Conservation (phyloP, 495 filamentous ascomycete genomes). For the Aspergillus sclerotioniger region DNA sequence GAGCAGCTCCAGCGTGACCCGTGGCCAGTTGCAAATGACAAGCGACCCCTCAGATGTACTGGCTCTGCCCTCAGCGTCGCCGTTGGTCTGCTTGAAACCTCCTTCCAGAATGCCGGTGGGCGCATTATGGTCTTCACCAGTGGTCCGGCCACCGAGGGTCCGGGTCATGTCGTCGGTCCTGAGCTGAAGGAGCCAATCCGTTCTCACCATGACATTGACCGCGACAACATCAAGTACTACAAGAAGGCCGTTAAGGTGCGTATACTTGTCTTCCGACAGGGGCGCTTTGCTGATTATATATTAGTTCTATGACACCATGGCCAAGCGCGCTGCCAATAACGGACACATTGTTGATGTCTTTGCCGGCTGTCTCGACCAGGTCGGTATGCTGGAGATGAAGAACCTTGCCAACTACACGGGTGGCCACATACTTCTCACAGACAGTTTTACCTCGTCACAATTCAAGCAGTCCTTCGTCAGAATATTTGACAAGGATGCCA, state of each 20-base stretch:
- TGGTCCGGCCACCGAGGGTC: constrained; percentile 92
- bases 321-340: constrained; percentile 95
- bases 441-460: constrained; percentile 98
- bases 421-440: constrained; percentile 97
- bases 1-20: constrained; percentile 97
- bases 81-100: constrained; percentile 85
- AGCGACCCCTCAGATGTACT: constrained; percentile 87
- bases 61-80: constrained; percentile 96
- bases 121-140: constrained; percentile 98
- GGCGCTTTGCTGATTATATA: constrained; percentile 22
- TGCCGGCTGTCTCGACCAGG: constrained; percentile 96
- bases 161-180: constrained; percentile 95
- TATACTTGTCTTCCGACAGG: not conserved
- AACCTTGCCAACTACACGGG: constrained; percentile 93
- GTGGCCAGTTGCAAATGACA: constrained; percentile 95
- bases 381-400: constrained; percentile 98
- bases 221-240: constrained; percentile 99
- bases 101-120: constrained; percentile 91
- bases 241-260: constrained; percentile 96
- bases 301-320: constrained; percentile 96
- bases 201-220: constrained; percentile 98
- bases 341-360: constrained; percentile 98
- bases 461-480: constrained; percentile 99
- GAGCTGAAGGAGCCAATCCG: constrained; percentile 96
- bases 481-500: constrained; percentile 93